A percentile compares a stretch with the other conserved stretches of the same genome.
phyloP scores from a whole-genome alignment of 2,329 filamentous ascomycete species.

The Ascocoryne sarcoides region DNA sequence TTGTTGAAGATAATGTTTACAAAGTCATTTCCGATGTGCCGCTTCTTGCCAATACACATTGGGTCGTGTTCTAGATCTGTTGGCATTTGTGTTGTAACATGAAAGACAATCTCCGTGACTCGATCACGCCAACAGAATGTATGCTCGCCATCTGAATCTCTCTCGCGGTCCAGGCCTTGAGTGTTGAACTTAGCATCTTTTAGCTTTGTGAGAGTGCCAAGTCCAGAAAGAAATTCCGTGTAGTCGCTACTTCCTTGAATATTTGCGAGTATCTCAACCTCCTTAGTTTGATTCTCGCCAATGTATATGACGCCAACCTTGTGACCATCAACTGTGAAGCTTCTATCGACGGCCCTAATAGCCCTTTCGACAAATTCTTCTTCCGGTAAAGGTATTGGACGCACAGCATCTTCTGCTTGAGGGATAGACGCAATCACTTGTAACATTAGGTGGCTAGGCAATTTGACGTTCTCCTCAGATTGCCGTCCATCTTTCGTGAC shows the following conservation, averaged over 20 bases:
- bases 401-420: conserved; percentile 46
- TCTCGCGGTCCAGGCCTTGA: conserved; percentile 74
- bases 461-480: conserved; percentile 47
- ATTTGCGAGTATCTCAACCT: conserved; percentile 80
- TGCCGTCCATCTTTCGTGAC: conserved; percentile 41
- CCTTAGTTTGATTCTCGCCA: conserved; percentile 73
- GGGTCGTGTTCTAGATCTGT: conserved; percentile 71
- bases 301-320: conserved; percentile 94
- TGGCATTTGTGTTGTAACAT: conserved; percentile 96
- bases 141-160: conserved; percentile 74
- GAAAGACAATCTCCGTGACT: conserved; percentile 91
- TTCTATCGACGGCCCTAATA: conserved; percentile 75
- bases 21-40: conserved; percentile 93
- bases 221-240: conserved; percentile 68
- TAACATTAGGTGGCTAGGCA: conserved; percentile 67
- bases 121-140: conserved; percentile 92
- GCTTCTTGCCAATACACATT: conserved; percentile 75
- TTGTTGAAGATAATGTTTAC: conserved; percentile 99
- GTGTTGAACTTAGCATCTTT: conserved; percentile 84
- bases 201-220: conserved; percentile 75
- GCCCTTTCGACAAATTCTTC: conserved; percentile 49
- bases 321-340: conserved; percentile 85
- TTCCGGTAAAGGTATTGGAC: conserved; percentile 67
- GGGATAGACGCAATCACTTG: conserved; percentile 58
- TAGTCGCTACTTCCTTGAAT: conserved; percentile 82